Evolutionary conservation across 345 rosid species (phyloP), one percentile per base, ranked within the genome.

Genomic region (Excoecaria cochinchinensis): DNA sequence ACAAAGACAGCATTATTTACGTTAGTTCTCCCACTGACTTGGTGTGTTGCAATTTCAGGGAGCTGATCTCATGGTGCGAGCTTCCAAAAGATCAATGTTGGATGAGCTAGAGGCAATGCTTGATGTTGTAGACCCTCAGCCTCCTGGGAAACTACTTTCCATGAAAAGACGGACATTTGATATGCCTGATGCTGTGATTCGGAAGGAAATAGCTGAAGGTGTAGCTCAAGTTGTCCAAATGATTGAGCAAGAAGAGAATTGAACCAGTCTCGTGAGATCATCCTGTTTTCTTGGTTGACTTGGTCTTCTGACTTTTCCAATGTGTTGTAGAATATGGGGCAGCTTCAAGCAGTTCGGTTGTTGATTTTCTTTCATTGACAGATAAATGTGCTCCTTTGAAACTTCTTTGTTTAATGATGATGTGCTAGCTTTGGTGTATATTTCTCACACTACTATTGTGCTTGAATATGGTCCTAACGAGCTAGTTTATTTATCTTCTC

Each of bases 71-170:
- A 91, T 90, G 92, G 97, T 91, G 73, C 82, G 99, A 79, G 57
- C 86, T 55, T 86, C 97, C 0, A 95, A 91, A 86, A 89, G 84
- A 76, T 87, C 95, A 4, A 93, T 95, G 95, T 85, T 93, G 70
- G 96, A 88, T 67, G 98, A 95, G 81, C 86, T 95, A 73, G 98
- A 95, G 86, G 90, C 93, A 25, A 91, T 93, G 96, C 87, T 95
- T 12, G 98, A 95, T 4, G 93, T 79, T 72, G 92, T 95, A 57
- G 98, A 95, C 65, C 97, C 99, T 38, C 93, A 93, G 69, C 95
- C 98, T 14, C 71, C 78, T 0, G 89, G 93, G 63, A 93, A 81
- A 72, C 82, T 83, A 13, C 87, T 90, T 69, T 92, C 97, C 50
- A 85, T 92, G 92, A 89, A 79, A 76, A 87, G 92, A 80, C 88